Evolutionary conservation across 352 stramenopile species (phyloP).

Genomic region (Globisporangium camurandrum): DNA sequence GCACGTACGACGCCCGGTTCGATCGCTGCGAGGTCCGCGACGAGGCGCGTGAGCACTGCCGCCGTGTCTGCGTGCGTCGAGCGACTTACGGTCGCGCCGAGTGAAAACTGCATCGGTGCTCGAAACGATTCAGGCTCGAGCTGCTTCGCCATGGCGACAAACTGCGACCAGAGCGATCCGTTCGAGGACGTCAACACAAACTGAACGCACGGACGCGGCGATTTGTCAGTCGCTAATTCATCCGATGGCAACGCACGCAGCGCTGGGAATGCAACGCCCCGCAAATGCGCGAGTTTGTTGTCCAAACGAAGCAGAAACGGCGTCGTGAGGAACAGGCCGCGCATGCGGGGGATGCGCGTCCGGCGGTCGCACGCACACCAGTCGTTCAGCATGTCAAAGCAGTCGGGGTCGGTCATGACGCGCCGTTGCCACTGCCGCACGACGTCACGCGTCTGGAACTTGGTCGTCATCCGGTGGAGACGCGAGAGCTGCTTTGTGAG

Average conservation of each 20-base stretch:
- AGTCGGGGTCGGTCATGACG: slow-evolving; percentile 32
- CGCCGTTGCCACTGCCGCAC: slow-evolving; percentile 38
- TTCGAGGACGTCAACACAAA: slow-evolving; percentile 25
- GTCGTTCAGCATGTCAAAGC: slow-evolving; percentile 63
- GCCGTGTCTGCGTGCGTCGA: slow-evolving; percentile 16
- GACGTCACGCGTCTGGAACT: slow-evolving; percentile 34
- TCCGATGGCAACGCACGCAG: slow-evolving; percentile 1
- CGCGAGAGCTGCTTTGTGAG: slow-evolving; percentile 45
- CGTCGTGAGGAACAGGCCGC: slow-evolving; percentile 37
- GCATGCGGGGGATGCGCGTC: slow-evolving; percentile 44
- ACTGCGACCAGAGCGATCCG: slow-evolving; percentile 41
- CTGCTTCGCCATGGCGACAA: slow-evolving; percentile 25
- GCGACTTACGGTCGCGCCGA: slow-evolving; percentile 10
- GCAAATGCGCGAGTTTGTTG: slow-evolving; percentile 56
- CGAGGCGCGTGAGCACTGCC: slow-evolving; percentile 30
- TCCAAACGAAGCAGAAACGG: slow-evolving; percentile 53
- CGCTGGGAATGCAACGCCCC: slow-evolving; percentile 27
- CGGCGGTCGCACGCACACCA: slow-evolving; percentile 41
- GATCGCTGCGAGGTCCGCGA: slow-evolving; percentile 19
- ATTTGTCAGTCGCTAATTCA: background rate
- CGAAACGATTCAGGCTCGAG: slow-evolving; percentile 42
- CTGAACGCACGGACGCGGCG: slow-evolving; percentile 14
- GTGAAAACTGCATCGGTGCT: slow-evolving; percentile 32
- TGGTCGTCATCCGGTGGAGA: slow-evolving; percentile 39
- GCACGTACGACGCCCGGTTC: slow-evolving; percentile 26